These are phyloP conservation scores for Colletotrichum chrysophilum DNA, from an alignment of 2,329 filamentous ascomycete genomes.

Conservation along the genomic window DNA sequence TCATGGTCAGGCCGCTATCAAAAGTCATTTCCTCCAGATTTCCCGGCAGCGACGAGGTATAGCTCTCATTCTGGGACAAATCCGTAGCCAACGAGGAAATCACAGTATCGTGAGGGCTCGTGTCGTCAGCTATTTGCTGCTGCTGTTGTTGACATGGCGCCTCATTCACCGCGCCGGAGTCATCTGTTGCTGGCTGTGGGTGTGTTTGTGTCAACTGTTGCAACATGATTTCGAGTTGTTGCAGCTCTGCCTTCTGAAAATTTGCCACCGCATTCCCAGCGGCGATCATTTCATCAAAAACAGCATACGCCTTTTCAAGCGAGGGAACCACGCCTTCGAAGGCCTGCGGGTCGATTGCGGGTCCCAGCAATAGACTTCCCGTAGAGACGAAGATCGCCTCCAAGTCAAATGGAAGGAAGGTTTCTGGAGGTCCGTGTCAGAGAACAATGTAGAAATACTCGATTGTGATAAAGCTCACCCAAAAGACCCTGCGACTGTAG, in stretches of 20 bases:
- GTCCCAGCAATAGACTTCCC: slow-evolving; percentile 43
- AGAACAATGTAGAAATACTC: fast-evolving
- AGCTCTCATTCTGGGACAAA: slow-evolving; percentile 5
- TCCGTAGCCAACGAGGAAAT: neutral
- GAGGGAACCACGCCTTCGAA: slow-evolving; percentile 39
- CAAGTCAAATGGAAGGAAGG: slow-evolving; percentile 53
- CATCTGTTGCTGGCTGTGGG: neutral
- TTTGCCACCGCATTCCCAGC: slow-evolving; percentile 51
- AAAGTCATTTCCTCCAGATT: slow-evolving; percentile 28
- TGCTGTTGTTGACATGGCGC: neutral
- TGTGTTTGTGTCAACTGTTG: slow-evolving; percentile 26
- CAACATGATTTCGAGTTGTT: slow-evolving; percentile 47
- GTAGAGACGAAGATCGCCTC: slow-evolving; percentile 49
- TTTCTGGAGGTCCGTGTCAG: slow-evolving; percentile 35
- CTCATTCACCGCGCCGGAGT: neutral
- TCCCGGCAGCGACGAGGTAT: slow-evolving; percentile 7
- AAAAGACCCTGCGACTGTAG: slow-evolving; percentile 51
- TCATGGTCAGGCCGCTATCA: slow-evolving; percentile 44
- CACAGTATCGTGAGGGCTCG: neutral
- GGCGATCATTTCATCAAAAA: slow-evolving; percentile 52
- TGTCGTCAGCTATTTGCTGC: neutral
- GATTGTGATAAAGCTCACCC: slow-evolving; percentile 33
- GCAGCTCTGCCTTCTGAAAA: slow-evolving; percentile 48
- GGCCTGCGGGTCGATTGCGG: slow-evolving; percentile 38
- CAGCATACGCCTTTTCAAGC: slow-evolving; percentile 44